Percentiles rank a stretch among this genome's conserved stretches.
phyloP scores from a whole-genome alignment of 2,329 filamentous ascomycete genomes.

The Colletotrichum sojae region DNA sequence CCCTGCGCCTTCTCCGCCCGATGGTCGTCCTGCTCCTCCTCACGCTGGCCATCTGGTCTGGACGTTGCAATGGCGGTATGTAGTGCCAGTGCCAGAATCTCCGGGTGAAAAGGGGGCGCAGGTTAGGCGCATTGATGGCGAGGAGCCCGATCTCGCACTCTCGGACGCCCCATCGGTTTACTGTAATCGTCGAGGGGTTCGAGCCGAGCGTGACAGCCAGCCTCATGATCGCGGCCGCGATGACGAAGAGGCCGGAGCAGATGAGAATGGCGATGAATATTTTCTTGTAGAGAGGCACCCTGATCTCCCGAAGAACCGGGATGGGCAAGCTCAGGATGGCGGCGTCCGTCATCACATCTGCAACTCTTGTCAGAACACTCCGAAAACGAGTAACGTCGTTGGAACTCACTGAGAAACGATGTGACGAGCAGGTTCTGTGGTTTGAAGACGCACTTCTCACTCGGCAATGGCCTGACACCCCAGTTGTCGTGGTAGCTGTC shows the following conservation, averaged over 20 bases:
- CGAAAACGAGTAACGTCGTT: no score
- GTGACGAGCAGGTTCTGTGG: conserved; percentile 44
- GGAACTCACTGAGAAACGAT: conserved; percentile 37
- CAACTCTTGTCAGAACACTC: not conserved
- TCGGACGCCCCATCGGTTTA: conserved; percentile 30
- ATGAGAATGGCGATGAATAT: conserved; percentile 28
- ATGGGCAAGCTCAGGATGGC: conserved; percentile 25
- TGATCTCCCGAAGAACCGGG: conserved; percentile 23
- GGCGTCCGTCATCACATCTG: conserved; percentile 27
- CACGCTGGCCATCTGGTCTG: conserved; percentile 14
- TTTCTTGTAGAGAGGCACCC: conserved; percentile 25
- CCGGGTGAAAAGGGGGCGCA: conserved; percentile 21
- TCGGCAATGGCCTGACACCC: conserved; percentile 24
- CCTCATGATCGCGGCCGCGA: conserved; percentile 29
- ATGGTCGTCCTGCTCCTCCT: conserved; percentile 17
- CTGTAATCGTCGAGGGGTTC: conserved; percentile 23
- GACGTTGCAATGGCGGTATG: conserved; percentile 2
- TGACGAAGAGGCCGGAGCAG: conserved; percentile 30
- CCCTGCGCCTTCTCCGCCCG: not conserved
- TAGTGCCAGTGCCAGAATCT: conserved; percentile 37
- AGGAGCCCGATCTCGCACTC: conserved; percentile 32
- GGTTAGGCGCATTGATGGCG: conserved; percentile 24
- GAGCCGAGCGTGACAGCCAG: conserved; percentile 32
- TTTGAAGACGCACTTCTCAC: conserved; percentile 43
- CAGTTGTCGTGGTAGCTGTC: conserved; percentile 24